Evolutionary conservation across 345 rosid species (phyloP).

Genomic region (Balakata baccata): DNA sequence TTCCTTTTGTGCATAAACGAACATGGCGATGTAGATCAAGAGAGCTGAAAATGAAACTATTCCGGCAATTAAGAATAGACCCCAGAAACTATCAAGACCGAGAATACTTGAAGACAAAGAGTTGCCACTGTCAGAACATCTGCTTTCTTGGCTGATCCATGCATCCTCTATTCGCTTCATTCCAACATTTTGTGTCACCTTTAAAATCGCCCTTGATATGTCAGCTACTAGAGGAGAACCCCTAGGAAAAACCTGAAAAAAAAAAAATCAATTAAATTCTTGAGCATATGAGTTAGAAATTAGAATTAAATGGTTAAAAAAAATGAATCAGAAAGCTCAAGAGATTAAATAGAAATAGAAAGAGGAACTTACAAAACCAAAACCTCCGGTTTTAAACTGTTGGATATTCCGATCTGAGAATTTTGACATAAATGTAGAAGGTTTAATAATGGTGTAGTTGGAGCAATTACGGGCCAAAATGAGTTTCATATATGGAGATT

Average conservation of each 20-base stretch:
- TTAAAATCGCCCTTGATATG: constrained; percentile 15
- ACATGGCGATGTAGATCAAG: neutral
- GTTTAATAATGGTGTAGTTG: constrained; percentile 22
- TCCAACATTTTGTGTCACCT: neutral
- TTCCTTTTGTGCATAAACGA: constrained; percentile 11
- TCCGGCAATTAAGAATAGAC: constrained; percentile 23
- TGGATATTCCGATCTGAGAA: neutral
- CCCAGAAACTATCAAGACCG: constrained; percentile 6
- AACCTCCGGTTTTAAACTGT: constrained; percentile 22
- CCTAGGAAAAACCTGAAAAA: constrained; percentile 8
- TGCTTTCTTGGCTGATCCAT: neutral
- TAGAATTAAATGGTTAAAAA: no score
- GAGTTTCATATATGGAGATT: constrained; percentile 30
- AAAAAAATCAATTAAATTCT: no score
- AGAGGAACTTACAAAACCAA: constrained; percentile 36
- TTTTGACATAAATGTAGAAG: neutral
- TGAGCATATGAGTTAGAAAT: no score
- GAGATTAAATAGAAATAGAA: no score
- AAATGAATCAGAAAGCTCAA: no score
- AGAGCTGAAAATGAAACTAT: constrained; percentile 5
- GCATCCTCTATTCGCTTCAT: neutral
- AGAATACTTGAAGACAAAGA: neutral
- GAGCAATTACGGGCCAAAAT: constrained; percentile 24
- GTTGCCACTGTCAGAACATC: neutral
- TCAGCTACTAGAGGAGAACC: constrained; percentile 17